These are phyloP conservation scores for Mortierella sp. DNA, from an alignment of 371 early-diverging fungal species.

Conservation along the genomic window DNA sequence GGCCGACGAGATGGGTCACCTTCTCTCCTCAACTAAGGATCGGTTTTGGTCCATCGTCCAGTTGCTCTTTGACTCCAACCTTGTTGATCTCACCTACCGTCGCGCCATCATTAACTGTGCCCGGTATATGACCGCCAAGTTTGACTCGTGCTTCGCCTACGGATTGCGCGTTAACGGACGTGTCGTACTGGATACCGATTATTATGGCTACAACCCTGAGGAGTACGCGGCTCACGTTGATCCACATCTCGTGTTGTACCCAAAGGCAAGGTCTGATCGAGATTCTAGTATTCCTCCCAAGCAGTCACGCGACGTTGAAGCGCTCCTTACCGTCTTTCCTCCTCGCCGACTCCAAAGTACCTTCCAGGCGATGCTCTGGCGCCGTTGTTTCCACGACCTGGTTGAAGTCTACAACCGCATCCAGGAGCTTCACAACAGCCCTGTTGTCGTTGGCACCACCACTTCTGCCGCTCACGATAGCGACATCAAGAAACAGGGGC, in stretches of 20 bases:
- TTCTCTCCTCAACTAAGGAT: conserved; percentile 4
- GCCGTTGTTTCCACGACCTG: conserved; percentile 26
- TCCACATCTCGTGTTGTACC: conserved; percentile 8
- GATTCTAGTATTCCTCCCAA: not conserved
- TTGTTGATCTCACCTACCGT: conserved; percentile 20
- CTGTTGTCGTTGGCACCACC: too few relatives aligned
- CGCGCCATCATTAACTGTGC: conserved; percentile 42
- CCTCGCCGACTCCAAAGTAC: conserved; percentile 16
- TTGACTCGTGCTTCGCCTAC: conserved; percentile 18
- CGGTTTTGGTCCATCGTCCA: conserved; percentile 17
- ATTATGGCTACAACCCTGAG: not conserved
- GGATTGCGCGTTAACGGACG: not conserved
- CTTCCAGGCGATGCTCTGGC: conserved; percentile 38
- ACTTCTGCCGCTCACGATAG: not conserved
- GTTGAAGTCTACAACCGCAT: conserved; percentile 22
- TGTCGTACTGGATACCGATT: not conserved
- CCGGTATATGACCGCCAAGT: conserved; percentile 28
- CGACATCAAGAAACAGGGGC: not conserved
- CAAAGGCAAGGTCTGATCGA: not conserved
- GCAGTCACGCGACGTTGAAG: not conserved
- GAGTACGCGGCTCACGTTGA: conserved; percentile 15
- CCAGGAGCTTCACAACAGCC: conserved; percentile 16
- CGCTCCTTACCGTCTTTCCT: conserved; percentile 6
- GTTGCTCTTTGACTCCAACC: conserved; percentile 32
- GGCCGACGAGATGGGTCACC: not conserved